Evolutionary conservation across 2,329 filamentous ascomycete species (phyloP).

Genomic region (Botrytis byssoidea): DNA sequence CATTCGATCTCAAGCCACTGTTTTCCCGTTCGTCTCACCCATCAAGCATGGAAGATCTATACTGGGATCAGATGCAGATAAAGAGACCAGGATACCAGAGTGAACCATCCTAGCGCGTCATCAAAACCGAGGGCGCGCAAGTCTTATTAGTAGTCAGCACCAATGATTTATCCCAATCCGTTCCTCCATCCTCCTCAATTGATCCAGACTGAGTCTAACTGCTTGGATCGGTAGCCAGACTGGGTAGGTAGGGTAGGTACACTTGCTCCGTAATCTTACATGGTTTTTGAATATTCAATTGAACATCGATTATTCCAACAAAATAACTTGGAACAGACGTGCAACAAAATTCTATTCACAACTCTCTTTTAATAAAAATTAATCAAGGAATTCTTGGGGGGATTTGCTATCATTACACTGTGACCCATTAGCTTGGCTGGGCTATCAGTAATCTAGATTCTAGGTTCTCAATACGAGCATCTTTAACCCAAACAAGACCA

Average conservation of each 20-base stretch:
- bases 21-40: not conserved
- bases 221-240: not conserved
- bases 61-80: not conserved
- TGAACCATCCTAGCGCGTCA: not conserved
- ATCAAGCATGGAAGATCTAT: not conserved
- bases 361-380: not conserved
- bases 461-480: not conserved
- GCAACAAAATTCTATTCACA: slow-evolving; percentile 10
- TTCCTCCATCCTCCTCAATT: not conserved
- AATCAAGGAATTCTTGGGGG: not conserved
- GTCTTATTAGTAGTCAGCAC: not conserved
- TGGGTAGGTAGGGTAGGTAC: not conserved
- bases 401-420: not conserved
- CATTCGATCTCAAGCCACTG: not conserved
- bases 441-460: not conserved
- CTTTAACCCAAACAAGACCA: not conserved
- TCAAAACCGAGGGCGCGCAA: not conserved
- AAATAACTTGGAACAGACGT: slow-evolving; percentile 21
- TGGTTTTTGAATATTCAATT: not conserved
- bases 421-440: not conserved
- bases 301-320: slow-evolving; percentile 4
- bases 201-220: not conserved
- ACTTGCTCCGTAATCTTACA: not conserved
- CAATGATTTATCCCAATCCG: not conserved
- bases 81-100: not conserved